These are phyloP conservation scores for Postia placenta DNA, from an alignment of 768 basidiomycete species.

Conservation along the genomic window DNA sequence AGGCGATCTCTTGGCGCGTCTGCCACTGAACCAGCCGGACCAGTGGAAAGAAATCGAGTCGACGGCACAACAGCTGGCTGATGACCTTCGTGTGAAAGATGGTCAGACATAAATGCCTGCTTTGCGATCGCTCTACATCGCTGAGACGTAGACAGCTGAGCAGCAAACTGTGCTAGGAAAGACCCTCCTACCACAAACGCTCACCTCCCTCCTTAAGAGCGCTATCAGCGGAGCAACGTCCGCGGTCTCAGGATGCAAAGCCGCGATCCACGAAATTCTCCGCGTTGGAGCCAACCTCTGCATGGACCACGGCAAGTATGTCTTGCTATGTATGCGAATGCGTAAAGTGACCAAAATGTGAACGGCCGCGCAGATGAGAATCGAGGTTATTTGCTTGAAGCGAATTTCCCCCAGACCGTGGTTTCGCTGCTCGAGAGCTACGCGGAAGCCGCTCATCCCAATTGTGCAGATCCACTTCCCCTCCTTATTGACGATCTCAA, in stretches of 20 bases:
- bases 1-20: slow-evolving; percentile 26
- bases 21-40: slow-evolving; percentile 25
- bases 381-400: slow-evolving; percentile 62
- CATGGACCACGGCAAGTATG: slow-evolving; percentile 69
- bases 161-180: slow-evolving; percentile 65
- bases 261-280: slow-evolving; percentile 60
- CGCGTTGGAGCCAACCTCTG: slow-evolving; percentile 80
- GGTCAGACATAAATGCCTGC: slow-evolving; percentile 16
- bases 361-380: slow-evolving; percentile 61
- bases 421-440: slow-evolving; percentile 68
- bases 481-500: slow-evolving; percentile 60
- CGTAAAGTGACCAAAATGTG: background rate
- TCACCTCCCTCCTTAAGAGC: slow-evolving; percentile 53
- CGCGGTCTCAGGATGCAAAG: slow-evolving; percentile 39
- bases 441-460: slow-evolving; percentile 35
- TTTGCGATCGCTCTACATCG: slow-evolving; percentile 2
- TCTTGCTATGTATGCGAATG: background rate
- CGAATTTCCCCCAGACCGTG: slow-evolving; percentile 60
- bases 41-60: slow-evolving; percentile 48
- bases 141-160: slow-evolving; percentile 42
- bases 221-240: slow-evolving; percentile 45
- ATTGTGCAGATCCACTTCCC: slow-evolving; percentile 36
- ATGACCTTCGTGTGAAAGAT: slow-evolving; percentile 53
- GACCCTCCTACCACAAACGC: slow-evolving; percentile 56
- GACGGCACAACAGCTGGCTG: slow-evolving; percentile 53